Conservation (phyloP, 768 basidiomycete genomes). For the Flagelloscypha sp. region DNA sequence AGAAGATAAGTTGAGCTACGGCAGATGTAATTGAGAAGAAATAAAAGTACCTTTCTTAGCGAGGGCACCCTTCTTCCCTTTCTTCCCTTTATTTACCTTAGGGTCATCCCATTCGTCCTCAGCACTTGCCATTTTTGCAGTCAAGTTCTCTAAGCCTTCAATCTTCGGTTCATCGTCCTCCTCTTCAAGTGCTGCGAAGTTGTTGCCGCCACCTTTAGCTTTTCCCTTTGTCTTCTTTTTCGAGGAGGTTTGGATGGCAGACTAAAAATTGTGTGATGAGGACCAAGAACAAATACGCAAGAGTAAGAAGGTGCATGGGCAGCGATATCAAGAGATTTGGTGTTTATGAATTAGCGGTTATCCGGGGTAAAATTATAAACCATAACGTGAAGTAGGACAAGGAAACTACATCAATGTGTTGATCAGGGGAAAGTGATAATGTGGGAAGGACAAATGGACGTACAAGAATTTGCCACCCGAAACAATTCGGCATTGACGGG, state of each 20-base stretch:
- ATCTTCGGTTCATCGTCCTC: constrained; percentile 23
- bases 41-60: constrained; percentile 6
- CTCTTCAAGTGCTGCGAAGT: no score
- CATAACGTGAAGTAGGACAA: constrained; percentile 21
- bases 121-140: constrained; percentile 14
- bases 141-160: constrained; percentile 3
- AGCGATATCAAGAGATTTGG: constrained; percentile 42
- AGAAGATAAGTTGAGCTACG: constrained; percentile 11
- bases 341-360: no score
- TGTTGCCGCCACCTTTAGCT: constrained; percentile 27
- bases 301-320: constrained; percentile 70
- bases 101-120: no score
- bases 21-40: constrained; percentile 15
- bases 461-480: no score
- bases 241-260: no score
- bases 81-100: no score
- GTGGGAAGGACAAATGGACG: no score
- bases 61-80: constrained; percentile 14
- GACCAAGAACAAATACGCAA: no score
- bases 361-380: no score
- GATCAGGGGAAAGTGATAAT: constrained; percentile 19
- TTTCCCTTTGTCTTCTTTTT: constrained; percentile 45
- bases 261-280: constrained; percentile 11
- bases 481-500: constrained; percentile 48
- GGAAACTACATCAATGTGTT: constrained; percentile 18